These are phyloP conservation scores for Mucor ambiguus DNA, from an alignment of 371 early-diverging fungal genomes.

Conservation along the genomic window DNA sequence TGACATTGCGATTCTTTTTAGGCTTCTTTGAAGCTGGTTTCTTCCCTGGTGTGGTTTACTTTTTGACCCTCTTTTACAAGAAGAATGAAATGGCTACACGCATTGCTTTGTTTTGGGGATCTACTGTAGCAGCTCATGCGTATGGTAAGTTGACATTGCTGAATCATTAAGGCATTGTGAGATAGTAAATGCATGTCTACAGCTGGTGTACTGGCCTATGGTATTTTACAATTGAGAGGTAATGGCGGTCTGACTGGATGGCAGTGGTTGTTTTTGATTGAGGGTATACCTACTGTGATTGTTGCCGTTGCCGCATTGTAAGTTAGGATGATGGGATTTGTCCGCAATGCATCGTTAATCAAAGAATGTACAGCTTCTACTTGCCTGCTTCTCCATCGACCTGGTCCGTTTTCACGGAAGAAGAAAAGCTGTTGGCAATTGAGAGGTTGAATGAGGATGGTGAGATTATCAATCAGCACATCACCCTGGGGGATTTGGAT, in stretches of 20 bases:
- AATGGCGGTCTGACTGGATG: slow-evolving; percentile 43
- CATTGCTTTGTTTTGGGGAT: slow-evolving; percentile 53
- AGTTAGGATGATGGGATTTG: background rate
- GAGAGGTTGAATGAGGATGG: slow-evolving; percentile 26
- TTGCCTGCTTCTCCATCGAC: slow-evolving; percentile 44
- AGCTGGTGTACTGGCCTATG: slow-evolving; percentile 55
- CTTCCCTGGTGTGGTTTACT: slow-evolving; percentile 50
- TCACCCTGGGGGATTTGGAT: slow-evolving; percentile 38
- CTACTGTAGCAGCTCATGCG: slow-evolving; percentile 50
- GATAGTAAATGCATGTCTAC: background rate
- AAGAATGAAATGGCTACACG: slow-evolving; percentile 53
- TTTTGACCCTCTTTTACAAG: slow-evolving; percentile 47
- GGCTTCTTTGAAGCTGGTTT: slow-evolving; percentile 53
- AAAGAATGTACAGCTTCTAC: slow-evolving; percentile 33
- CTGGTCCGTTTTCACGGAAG: slow-evolving; percentile 34
- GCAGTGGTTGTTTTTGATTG: slow-evolving; percentile 56
- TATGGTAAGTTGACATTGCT: slow-evolving; percentile 31
- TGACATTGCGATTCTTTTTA: slow-evolving; percentile 42
- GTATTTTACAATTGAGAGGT: slow-evolving; percentile 43
- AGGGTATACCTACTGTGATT: slow-evolving; percentile 53
- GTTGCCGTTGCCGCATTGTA: slow-evolving; percentile 42
- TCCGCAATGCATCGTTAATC: too few relatives aligned
- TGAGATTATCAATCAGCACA: slow-evolving; percentile 18
- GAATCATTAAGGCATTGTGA: background rate
- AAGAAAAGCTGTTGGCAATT: slow-evolving; percentile 36